Base-by-base conservation (phyloP, 345 rosid species). In the Brassica incana region DNA sequence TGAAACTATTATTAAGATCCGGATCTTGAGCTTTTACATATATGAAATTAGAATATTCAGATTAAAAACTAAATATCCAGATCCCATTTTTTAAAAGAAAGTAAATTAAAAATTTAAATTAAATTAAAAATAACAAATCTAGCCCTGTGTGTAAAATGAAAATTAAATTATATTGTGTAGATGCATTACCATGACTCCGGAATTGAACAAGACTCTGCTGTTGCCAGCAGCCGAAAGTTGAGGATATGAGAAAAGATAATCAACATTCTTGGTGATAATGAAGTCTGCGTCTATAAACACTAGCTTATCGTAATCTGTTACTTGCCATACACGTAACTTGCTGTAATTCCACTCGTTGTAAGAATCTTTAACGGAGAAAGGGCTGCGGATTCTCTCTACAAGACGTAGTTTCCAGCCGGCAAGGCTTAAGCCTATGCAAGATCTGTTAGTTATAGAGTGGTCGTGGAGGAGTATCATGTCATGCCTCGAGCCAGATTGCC, bases 321-420 rank as follows among this genome's bases (percentile, higher is more conserved):
- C 81, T 61, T 89, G 82, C 98, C 98, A 95, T 1, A 95, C 73
- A 0, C 97, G 81, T 27, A 95, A 85, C 82, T 95, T 95, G 86
- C 91, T 90, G 11, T 91, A 92, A 67, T 92, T 95, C 94, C 97
- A 95, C 36, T 91, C 97, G 33, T 95, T 92, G 85, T 95, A 95
- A 9, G 95, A 67, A 14, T 43, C 83, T 71, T 83, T 84, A 16
- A 5, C 20, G 3, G 99, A 84, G 8, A 82, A 86, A 2, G 96
- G 97, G 69, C 87, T 91, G 5, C 90, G 86, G 32, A 95, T 92
- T 6, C 91, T 90, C 5, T 79, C 60, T 3, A 92, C 83, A 5
- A 7, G 69, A 20, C 66, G 23, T 6, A 91, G 81, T 75, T 86
- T 76, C 98, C 98, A 91, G 0, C 99, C 99, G 0, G 95, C 91